phyloP scores from a whole-genome alignment of 148 eudicot species.

The Nyssa sinensis region DNA sequence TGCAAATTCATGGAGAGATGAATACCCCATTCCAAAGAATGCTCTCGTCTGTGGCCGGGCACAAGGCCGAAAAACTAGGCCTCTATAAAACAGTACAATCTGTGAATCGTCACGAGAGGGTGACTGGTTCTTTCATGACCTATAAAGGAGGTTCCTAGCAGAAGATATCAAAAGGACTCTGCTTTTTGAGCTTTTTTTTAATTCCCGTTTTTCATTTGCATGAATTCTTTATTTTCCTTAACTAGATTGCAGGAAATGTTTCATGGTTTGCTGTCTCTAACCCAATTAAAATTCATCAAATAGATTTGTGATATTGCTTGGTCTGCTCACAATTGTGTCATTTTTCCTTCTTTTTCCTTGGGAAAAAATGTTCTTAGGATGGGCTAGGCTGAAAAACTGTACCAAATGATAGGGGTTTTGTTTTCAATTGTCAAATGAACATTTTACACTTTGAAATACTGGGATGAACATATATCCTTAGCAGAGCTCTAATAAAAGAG shows the following conservation, averaged over 20 bases:
- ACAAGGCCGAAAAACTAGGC: constrained; percentile 25
- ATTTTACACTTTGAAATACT: too few relatives aligned
- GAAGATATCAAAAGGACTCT: not conserved
- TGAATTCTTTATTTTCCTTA: not conserved
- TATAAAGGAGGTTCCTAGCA: not conserved
- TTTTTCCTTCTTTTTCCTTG: too few relatives aligned
- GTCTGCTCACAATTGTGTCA: too few relatives aligned
- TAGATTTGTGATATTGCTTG: too few relatives aligned
- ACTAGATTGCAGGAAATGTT: not conserved
- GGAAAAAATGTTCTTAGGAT: too few relatives aligned
- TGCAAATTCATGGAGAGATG: constrained; percentile 51
- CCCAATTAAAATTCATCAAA: not conserved
- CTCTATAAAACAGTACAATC: not conserved
- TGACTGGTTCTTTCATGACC: constrained; percentile 11
- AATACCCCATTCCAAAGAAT: constrained; percentile 57
- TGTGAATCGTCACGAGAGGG: constrained; percentile 22
- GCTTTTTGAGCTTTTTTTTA: not conserved
- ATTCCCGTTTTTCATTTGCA: not conserved
- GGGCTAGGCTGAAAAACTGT: too few relatives aligned
- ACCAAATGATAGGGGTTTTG: too few relatives aligned
- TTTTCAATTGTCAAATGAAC: too few relatives aligned
- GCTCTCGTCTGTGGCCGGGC: constrained; percentile 65
- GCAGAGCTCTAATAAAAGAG: too few relatives aligned
- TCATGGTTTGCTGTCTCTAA: not conserved
- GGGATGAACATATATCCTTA: too few relatives aligned